These are phyloP conservation scores for Fraxinus angustifolia DNA, from an alignment of 305 asterid genomes.

Conservation along the genomic window DNA sequence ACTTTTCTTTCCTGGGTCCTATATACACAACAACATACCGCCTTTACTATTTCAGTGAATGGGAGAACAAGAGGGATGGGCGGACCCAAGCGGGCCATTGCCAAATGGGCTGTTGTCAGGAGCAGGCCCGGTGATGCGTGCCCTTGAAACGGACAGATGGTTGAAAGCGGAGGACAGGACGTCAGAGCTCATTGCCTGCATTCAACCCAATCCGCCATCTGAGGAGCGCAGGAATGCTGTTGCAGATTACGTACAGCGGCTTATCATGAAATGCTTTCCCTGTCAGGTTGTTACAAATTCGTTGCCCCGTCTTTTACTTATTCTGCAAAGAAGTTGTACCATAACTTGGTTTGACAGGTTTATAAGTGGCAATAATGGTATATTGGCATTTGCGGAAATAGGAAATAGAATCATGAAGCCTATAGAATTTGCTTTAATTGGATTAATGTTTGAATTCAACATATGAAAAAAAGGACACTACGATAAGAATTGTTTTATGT, in stretches of 20 bases:
- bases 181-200: constrained; percentile 83
- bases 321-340: constrained; percentile 5
- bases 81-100: constrained; percentile 60
- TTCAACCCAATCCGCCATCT: constrained; percentile 79
- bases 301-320: not conserved
- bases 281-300: constrained; percentile 66
- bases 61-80: constrained; percentile 88
- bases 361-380: constrained; percentile 5
- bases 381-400: constrained; percentile 7
- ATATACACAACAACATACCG: not conserved
- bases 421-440: not conserved
- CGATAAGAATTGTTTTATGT: not conserved
- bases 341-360: not conserved
- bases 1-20: constrained; percentile 19
- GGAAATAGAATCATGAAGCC: not conserved
- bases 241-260: constrained; percentile 81
- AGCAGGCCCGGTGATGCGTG: constrained; percentile 53
- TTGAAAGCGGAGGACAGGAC: constrained; percentile 83
- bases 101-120: constrained; percentile 80
- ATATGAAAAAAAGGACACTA: not conserved
- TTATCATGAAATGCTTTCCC: constrained; percentile 76
- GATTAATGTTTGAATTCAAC: constrained; percentile 7
- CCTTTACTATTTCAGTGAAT: constrained; percentile 39
- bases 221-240: constrained; percentile 92
- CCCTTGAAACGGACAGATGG: constrained; percentile 73